Percentiles rank a stretch among this genome's conserved stretches.
Conservation (phyloP, 805 yeast genomes). For the Pichia cephalocereana region DNA sequence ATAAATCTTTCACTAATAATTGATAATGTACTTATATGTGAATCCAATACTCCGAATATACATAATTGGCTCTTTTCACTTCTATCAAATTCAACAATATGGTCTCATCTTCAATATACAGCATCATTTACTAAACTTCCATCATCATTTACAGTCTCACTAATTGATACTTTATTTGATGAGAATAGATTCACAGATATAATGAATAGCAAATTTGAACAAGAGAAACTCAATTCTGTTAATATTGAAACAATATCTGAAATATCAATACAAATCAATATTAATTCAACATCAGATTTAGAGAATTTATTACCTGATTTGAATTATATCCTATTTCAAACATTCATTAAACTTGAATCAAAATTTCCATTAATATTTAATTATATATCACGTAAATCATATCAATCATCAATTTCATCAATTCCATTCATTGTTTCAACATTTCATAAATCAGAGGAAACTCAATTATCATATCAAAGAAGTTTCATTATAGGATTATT, state of each 20-base stretch:
- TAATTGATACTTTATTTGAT: slow-evolving; percentile 7
- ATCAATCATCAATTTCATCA: slow-evolving; percentile 11
- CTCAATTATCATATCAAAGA: slow-evolving; percentile 12
- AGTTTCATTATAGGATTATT: slow-evolving; percentile 20
- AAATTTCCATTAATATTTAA: slow-evolving; percentile 24
- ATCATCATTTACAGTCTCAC: not conserved
- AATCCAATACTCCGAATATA: not conserved
- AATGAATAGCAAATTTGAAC: slow-evolving; percentile 5
- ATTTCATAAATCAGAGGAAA: slow-evolving; percentile 12
- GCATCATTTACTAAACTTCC: not conserved
- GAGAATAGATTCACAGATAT: slow-evolving; percentile 5
- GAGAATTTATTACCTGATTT: slow-evolving; percentile 13
- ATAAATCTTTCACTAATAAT: not conserved
- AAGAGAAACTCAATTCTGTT: slow-evolving; percentile 4
- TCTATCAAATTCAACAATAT: not conserved
- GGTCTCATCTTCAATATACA: slow-evolving; percentile 1
- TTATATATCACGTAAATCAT: slow-evolving; percentile 16
- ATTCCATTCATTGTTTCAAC: slow-evolving; percentile 13
- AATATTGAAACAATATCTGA: not conserved
- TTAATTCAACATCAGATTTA: not conserved
- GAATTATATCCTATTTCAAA: slow-evolving; percentile 20
- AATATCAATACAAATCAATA: slow-evolving; percentile 3
- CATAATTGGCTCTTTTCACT: not conserved
- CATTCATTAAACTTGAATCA: slow-evolving; percentile 17
- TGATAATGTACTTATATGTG: not conserved